Conservation (phyloP, 1,284 basidiomycete genomes). For the Cystobasidium pallidum region DNA sequence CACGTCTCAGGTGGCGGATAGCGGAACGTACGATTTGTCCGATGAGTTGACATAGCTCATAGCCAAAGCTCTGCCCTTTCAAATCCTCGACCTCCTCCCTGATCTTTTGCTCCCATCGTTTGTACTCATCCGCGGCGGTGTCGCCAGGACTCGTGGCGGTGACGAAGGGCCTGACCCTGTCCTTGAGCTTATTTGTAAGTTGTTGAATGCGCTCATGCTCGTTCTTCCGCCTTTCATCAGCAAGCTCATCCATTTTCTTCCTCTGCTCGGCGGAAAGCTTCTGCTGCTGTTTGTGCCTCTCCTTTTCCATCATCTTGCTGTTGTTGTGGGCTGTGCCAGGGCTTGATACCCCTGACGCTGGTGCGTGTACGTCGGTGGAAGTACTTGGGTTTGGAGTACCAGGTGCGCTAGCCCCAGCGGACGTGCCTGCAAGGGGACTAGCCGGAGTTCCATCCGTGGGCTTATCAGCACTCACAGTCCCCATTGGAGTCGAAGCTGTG, state of each 20-base stretch:
- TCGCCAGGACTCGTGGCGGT: slow-evolving; percentile 86
- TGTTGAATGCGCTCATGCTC: slow-evolving; percentile 74
- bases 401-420: slow-evolving; percentile 24
- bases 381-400: slow-evolving; percentile 15
- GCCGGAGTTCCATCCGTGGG: neutral
- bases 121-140: slow-evolving; percentile 79
- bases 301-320: slow-evolving; percentile 51
- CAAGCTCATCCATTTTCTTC: slow-evolving; percentile 77
- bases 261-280: slow-evolving; percentile 81
- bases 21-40: slow-evolving; percentile 61
- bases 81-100: slow-evolving; percentile 89
- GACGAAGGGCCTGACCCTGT: slow-evolving; percentile 82
- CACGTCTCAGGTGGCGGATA: neutral
- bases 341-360: slow-evolving; percentile 29
- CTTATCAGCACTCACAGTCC: slow-evolving; percentile 50
- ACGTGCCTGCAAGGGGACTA: neutral
- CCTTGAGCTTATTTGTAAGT: slow-evolving; percentile 75
- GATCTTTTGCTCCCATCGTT: slow-evolving; percentile 75
- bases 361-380: slow-evolving; percentile 13
- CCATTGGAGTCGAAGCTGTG: slow-evolving; percentile 46
- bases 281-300: slow-evolving; percentile 59
- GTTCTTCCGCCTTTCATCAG: slow-evolving; percentile 74
- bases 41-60: slow-evolving; percentile 62
- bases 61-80: slow-evolving; percentile 96
- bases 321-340: slow-evolving; percentile 20